Evolutionary conservation across 2,329 filamentous ascomycete species (phyloP).

Genomic region (Pseudogymnoascus sp.): DNA sequence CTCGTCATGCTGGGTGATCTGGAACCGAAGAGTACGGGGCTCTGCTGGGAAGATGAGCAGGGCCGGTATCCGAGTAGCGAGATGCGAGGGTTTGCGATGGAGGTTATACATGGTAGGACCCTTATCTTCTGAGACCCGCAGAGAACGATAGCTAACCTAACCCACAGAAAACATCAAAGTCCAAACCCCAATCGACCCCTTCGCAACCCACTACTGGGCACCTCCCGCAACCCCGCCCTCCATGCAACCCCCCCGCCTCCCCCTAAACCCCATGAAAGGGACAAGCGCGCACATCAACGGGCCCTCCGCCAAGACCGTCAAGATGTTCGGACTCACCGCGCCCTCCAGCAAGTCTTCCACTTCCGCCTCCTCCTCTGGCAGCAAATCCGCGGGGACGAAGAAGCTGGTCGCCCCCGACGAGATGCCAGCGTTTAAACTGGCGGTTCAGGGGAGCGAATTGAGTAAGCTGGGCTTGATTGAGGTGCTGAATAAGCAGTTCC

Average conservation of each 20-base stretch:
- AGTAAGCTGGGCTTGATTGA: constrained; percentile 70
- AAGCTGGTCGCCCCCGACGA: constrained; percentile 21
- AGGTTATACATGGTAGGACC: constrained; percentile 61
- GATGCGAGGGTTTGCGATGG: constrained; percentile 58
- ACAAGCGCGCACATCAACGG: constrained; percentile 15
- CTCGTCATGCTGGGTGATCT: constrained; percentile 57
- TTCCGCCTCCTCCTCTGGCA: constrained; percentile 4
- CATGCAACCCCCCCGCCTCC: constrained; percentile 30
- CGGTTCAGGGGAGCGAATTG: constrained; percentile 61
- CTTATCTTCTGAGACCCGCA: constrained; percentile 1
- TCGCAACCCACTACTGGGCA: constrained; percentile 72
- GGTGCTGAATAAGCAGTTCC: constrained; percentile 65
- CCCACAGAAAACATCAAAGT: constrained; percentile 32
- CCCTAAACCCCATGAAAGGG: constrained; percentile 25
- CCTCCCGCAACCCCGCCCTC: neutral
- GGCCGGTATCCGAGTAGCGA: constrained; percentile 41
- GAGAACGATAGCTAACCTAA: neutral
- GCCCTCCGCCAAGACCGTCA: neutral
- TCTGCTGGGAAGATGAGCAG: constrained; percentile 68
- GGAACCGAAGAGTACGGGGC: constrained; percentile 67
- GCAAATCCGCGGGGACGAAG: constrained; percentile 17
- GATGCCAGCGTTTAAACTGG: constrained; percentile 49
- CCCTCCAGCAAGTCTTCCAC: neutral
- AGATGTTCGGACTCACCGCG: constrained; percentile 9
- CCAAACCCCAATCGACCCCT: constrained; percentile 67